These are phyloP conservation scores for Podaxis sp. DNA, from an alignment of 768 basidiomycete genomes.

Conservation along the genomic window DNA sequence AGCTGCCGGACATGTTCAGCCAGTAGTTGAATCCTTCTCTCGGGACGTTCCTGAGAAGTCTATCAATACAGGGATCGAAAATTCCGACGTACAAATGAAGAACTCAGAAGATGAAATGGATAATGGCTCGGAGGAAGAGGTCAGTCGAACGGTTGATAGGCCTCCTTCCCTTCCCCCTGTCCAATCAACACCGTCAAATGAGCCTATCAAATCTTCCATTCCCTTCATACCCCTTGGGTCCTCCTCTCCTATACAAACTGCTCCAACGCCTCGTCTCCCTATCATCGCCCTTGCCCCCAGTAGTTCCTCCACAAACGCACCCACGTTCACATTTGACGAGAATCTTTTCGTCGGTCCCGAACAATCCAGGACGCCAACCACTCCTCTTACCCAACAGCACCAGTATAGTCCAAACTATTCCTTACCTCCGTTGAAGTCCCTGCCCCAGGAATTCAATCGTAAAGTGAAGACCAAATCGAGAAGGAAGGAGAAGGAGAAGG, in stretches of 20 bases:
- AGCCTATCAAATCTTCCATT: conserved; percentile 15
- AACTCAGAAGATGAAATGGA: background rate
- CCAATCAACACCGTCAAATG: background rate
- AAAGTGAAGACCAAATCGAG: conserved; percentile 36
- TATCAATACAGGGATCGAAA: background rate
- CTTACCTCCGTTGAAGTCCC: conserved; percentile 52
- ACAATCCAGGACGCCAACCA: conserved; percentile 13
- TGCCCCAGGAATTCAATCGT: conserved; percentile 54
- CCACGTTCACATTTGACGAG: conserved; percentile 19
- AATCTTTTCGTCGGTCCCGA: conserved; percentile 18
- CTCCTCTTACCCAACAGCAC: conserved; percentile 29
- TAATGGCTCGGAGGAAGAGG: conserved; percentile 4
- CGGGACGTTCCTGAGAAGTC: background rate
- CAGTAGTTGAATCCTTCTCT: background rate
- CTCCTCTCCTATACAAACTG: conserved; percentile 10
- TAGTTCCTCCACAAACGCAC: conserved; percentile 15
- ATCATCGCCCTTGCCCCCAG: conserved; percentile 31
- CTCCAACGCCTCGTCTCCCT: conserved; percentile 17
- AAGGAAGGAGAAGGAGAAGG: conserved; percentile 48
- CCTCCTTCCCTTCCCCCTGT: background rate
- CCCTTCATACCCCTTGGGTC: conserved; percentile 11
- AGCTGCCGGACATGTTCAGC: background rate
- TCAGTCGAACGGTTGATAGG: conserved; percentile 5
- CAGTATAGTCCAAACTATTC: conserved; percentile 49
- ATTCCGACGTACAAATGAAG: conserved; percentile 5